phyloP scores from a whole-genome alignment of 176 grass and related monocot genomes.

The Carex kokanica region DNA sequence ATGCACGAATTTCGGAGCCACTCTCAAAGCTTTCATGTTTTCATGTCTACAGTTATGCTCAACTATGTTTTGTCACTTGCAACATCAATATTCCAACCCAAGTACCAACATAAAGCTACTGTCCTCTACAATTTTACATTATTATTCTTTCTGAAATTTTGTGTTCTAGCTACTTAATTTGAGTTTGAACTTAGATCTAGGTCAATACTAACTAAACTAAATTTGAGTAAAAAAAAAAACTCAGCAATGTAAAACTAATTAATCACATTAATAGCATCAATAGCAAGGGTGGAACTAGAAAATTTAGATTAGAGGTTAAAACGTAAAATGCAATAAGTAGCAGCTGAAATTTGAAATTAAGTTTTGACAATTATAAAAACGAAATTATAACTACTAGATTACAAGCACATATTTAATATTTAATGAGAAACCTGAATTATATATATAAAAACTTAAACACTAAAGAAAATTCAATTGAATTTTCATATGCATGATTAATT shows the following conservation, averaged over 20 bases:
- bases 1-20: slow-evolving; percentile 25
- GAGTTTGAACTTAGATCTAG: background rate
- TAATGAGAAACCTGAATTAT: too few species aligned
- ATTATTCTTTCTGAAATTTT: background rate
- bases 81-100: slow-evolving; percentile 22
- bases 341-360: too few species aligned
- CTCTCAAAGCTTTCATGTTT: slow-evolving; percentile 20
- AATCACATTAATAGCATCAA: background rate
- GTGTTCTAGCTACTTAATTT: background rate
- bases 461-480: too few species aligned
- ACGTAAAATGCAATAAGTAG: too few species aligned
- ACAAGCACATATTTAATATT: too few species aligned
- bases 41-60: slow-evolving; percentile 28
- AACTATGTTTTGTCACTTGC: slow-evolving; percentile 30
- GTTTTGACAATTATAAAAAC: too few species aligned
- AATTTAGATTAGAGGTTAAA: too few species aligned
- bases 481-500: too few species aligned
- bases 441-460: too few species aligned
- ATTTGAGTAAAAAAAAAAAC: background rate
- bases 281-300: too few species aligned
- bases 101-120: background rate
- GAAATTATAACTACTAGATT: too few species aligned
- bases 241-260: background rate
- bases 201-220: background rate
- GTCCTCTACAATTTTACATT: background rate